Evolutionary conservation across 1,284 basidiomycete species (phyloP), one percentile per base, ranked within the genome.

Genomic region (Lentinus polychrous): DNA sequence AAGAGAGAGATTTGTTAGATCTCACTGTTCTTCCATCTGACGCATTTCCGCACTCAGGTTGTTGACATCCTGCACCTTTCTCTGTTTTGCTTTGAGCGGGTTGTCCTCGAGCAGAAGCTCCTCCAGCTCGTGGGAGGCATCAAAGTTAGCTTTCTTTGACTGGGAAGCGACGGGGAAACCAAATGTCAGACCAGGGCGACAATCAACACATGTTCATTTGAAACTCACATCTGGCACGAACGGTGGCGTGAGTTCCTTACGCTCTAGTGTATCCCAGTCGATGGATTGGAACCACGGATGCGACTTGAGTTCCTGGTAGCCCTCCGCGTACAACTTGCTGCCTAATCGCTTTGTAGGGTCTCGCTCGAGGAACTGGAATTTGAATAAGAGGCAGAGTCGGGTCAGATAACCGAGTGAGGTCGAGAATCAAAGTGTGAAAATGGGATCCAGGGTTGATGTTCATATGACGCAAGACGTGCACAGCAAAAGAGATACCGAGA

Each of bases 61-160:
- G 55, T 75, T 78, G 23, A 86, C 66, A 58, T 97, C 94, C 53
- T 94, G 87, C 53, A 84, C 86, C 65, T 95, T 96, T 46, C 95
- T 79, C 55, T 91, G 87, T 60, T 92, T 87, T 11, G 95, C 94
- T 66, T 97, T 98, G 47, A 98, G 73, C 42, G 95, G 95, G 62
- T 99, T 98, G 63, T 98, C 95, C 67, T 98, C 95, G 8, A 99
- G 70, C 32, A 99, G 66, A 35, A 99, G 72, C 69, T 99, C 95
- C 63, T 99, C 95, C 31, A 99, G 70, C 67, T 99, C 95, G 64
- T 98, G 94, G 12, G 95, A 96, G n/a, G 94, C 94, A 63, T 99
- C 95, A 65, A 98, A 99, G 66, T 99, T 98, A 17, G 95, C 93
- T 67, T 95, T 95, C 70, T 97, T 97, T 18, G 86, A 84, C 92